Evolutionary conservation across 257 asterid species (phyloP).

Genomic region (Ligustrum vulgare): DNA sequence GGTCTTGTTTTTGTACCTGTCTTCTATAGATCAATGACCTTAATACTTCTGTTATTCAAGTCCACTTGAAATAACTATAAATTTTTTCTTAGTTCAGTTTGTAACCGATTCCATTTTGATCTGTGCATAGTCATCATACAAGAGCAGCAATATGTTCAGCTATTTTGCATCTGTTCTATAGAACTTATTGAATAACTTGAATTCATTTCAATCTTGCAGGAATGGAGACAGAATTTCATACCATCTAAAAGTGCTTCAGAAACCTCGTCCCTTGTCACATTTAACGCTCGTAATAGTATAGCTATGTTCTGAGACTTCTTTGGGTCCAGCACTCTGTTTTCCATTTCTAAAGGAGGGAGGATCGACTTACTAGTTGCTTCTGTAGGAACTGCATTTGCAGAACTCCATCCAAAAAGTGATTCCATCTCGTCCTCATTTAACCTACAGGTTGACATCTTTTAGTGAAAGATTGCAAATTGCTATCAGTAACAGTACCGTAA

Average conservation of each 20-base stretch:
- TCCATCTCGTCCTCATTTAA: constrained; percentile 95
- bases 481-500: not conserved
- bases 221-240: constrained; percentile 31
- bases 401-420: constrained; percentile 78
- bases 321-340: constrained; percentile 85
- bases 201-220: constrained; percentile 12
- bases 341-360: constrained; percentile 56
- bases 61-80: not conserved
- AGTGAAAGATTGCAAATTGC: constrained; percentile 16
- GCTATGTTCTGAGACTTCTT: constrained; percentile 98
- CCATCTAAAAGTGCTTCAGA: constrained; percentile 89
- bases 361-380: constrained; percentile 55
- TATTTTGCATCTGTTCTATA: not conserved
- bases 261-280: constrained; percentile 90
- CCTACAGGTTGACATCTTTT: constrained; percentile 36
- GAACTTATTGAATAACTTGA: constrained; percentile 1
- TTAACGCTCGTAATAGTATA: constrained; percentile 81
- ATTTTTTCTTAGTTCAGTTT: not conserved
- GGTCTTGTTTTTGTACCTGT: not conserved
- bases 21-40: not conserved
- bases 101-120: not conserved
- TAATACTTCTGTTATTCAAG: not conserved
- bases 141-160: not conserved
- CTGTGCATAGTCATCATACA: not conserved
- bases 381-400: constrained; percentile 57